These are phyloP conservation scores for Botryosphaeria agaves DNA, from an alignment of 2,329 filamentous ascomycete genomes.

Conservation along the genomic window DNA sequence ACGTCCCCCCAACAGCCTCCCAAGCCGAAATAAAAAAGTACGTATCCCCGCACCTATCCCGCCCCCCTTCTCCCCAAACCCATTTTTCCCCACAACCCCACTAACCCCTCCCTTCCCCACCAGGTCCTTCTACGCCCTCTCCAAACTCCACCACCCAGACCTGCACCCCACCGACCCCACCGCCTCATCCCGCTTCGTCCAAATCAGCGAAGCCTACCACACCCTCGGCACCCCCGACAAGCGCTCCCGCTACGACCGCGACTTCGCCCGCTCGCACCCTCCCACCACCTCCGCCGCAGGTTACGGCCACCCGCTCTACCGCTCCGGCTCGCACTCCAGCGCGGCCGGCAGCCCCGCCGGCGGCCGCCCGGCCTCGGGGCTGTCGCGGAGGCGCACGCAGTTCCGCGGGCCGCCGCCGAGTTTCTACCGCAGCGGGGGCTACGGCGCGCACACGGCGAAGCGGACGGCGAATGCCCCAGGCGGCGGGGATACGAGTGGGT, in stretches of 20 bases:
- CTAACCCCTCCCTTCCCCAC: conserved; percentile 3
- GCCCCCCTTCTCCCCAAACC: conserved; percentile 1
- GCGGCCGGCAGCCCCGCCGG: conserved; percentile 41
- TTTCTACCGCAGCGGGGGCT: conserved; percentile 72
- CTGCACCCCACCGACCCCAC: conserved; percentile 60
- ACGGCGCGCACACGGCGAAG: conserved; percentile 48
- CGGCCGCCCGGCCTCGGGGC: conserved; percentile 60
- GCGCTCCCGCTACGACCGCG: conserved; percentile 66
- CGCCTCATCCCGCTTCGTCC: conserved; percentile 61
- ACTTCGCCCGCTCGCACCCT: conserved; percentile 28
- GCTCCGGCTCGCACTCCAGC: conserved; percentile 35
- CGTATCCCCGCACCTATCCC: background rate
- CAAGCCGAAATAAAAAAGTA: conserved; percentile 72
- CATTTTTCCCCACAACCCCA: background rate
- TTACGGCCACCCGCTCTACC: conserved; percentile 29
- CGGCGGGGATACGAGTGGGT: no score
- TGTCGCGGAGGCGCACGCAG: conserved; percentile 56
- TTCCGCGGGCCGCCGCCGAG: conserved; percentile 79
- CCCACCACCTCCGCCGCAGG: conserved; percentile 13
- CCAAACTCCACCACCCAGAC: conserved; percentile 85
- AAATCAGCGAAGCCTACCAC: conserved; percentile 70
- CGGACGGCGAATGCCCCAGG: conserved; percentile 25
- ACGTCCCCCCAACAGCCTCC: conserved; percentile 52
- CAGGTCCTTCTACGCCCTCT: conserved; percentile 70
- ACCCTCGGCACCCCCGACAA: conserved; percentile 56